These are phyloP conservation scores for Begonia masoniana DNA, from an alignment of 306 rosid species.

Conservation along the genomic window DNA sequence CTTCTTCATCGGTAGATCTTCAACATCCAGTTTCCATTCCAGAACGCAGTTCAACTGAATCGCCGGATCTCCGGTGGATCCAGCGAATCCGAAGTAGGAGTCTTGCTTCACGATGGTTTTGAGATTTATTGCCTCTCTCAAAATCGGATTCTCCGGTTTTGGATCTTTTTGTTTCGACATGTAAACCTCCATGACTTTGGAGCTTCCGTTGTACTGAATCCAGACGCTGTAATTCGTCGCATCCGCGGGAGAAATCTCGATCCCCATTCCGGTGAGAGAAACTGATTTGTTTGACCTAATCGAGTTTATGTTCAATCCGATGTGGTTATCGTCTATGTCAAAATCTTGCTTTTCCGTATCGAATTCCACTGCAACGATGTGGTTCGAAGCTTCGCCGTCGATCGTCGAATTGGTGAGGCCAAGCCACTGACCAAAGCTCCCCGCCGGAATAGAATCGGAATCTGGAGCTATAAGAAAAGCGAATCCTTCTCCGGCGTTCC, in stretches of 20 bases:
- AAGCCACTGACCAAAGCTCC: constrained; percentile 32
- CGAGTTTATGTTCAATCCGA: constrained; percentile 36
- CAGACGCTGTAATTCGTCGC: constrained; percentile 14
- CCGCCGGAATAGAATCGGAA: constrained; percentile 3
- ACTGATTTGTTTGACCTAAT: constrained; percentile 15
- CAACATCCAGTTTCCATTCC: constrained; percentile 25
- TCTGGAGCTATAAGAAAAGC: constrained; percentile 36
- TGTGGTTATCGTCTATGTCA: constrained; percentile 27
- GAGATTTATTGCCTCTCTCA: constrained; percentile 21
- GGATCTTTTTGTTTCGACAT: constrained; percentile 10
- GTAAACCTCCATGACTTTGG: constrained; percentile 30
- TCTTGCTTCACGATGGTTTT: constrained; percentile 7
- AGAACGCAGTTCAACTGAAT: constrained; percentile 26
- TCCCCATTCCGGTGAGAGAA: constrained; percentile 8
- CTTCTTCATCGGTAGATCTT: constrained; percentile 8
- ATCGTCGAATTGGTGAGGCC: constrained; percentile 30
- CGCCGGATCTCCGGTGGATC: constrained; percentile 25
- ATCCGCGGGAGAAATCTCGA: constrained; percentile 9
- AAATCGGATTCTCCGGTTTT: constrained; percentile 16
- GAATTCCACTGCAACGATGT: constrained; percentile 31
- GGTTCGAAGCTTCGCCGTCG: constrained; percentile 13
- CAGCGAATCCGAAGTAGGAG: constrained; percentile 33
- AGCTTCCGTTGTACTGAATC: constrained; percentile 25
- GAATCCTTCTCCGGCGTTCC: constrained; percentile 28
- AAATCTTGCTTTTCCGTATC: constrained; percentile 29